Evolutionary conservation across 2,329 filamentous ascomycete species (phyloP), one percentile per base, ranked within the genome.

Genomic region (Sphaceloma murrayae): DNA sequence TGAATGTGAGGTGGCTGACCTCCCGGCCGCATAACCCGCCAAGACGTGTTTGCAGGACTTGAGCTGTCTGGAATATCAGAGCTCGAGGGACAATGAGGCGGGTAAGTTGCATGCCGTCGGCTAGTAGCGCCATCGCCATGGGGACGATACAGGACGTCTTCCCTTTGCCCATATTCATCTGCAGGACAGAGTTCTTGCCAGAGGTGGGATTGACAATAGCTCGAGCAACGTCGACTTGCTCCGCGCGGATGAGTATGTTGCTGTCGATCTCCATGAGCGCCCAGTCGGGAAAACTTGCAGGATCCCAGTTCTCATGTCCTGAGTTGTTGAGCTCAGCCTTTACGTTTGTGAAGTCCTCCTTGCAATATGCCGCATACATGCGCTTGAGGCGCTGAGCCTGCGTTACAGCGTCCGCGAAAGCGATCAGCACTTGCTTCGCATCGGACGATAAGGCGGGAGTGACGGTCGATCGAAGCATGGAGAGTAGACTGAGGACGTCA

Each of bases 81-180:
- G 76, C 62, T 39, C 75, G 74, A 0, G 73, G 73, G 0, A 79
- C 73, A 0, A 78, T 54, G 0, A 80, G 58, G 1, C 79, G 62
- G 0, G 68, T 66, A 0, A 83, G 58, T 0, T 64, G 58, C 0
- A 58, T 54, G 31, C 61, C 60, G 46, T 67, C 49, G 2, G 66
- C 61, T 2, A 68, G 52, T 0, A 56, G 49, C 0, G 72, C 60
- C 0, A 73, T 73, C 0, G 80, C 71, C 27, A 82, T 77, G 0
- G 80, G 80, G 0, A 80, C 67, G 38, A 87, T 84, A 1, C 83
- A 74, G 0, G 79, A 80, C 0, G 77, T 77, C 49, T 84, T 85
- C 0, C 80, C 80, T 53, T 82, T 72, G 0, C 80, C 80, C 79
- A 85, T 85, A 49, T 82, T 82, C 2, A 85, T 57, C 52, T 83